Evolutionary conservation across 106 monocot species (phyloP), one percentile per base, ranked within the genome.

Genomic region (Xerophyta viscosa): DNA sequence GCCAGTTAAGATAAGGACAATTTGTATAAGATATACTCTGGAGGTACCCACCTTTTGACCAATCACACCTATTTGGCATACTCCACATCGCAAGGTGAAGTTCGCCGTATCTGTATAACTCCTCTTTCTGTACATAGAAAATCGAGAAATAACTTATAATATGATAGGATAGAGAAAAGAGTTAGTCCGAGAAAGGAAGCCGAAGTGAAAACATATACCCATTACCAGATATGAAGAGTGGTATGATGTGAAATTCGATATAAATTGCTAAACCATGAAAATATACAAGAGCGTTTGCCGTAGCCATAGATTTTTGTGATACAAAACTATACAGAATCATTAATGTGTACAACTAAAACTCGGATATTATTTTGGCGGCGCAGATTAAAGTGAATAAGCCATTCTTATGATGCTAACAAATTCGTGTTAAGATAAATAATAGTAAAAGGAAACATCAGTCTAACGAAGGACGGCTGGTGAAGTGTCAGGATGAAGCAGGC

Each of bases 81-180:
- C 68, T 26, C 90, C 98, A 49, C 86, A 99, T 2, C 82, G 72
- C 63, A 99, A 70, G 13, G 86, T 90, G 77, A 99, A 99, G 56
- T 86, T 83, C 3, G 77, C 73, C 25, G 90, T 86, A 59, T 99
- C 80, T 1, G 98, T 99, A 55, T 67, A 99, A 36, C 72, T 90
- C 54, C 98, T 70, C 65, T 68, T 90, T 55, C 98, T 90, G 41
- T 54, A 54, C 21, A 39, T 1, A 46, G 28, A 30, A 22, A 60
- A 29, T 37, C 7, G 9, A 26, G 10, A 2, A 48, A 48, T 37
- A 7, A 4, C 11, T 11, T 64, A 56, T 37, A 28, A 2, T 0
- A 37, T 24, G 13, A 36, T 23, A 22, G 39, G 12, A 5, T 11
- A 23, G 14, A 56, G 4, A 20, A 22, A 52, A 6, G 17, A 13